These are phyloP conservation scores for Coffea eugenioides DNA, from an alignment of 257 asterid genomes.

Conservation along the genomic window DNA sequence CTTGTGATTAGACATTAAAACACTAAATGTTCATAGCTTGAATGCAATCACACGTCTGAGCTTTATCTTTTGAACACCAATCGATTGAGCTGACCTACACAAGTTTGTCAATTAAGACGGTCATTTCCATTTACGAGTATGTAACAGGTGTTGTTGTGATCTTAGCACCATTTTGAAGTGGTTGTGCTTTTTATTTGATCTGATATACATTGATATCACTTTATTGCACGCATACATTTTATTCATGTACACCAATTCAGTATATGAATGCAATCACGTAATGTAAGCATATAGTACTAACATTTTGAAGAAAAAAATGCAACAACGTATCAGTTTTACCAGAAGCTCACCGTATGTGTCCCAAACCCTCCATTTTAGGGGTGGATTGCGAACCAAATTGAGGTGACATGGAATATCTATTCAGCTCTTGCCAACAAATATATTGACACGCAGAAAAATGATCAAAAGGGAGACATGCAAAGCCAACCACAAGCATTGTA, in stretches of 20 bases:
- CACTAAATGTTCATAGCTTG: not conserved
- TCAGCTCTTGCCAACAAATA: constrained; percentile 5
- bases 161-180: too few species aligned
- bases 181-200: too few species aligned
- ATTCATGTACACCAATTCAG: too few species aligned
- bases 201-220: too few species aligned
- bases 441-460: constrained; percentile 36
- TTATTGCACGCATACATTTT: too few species aligned
- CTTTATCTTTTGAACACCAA: not conserved
- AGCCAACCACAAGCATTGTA: constrained; percentile 30
- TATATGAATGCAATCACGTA: too few species aligned
- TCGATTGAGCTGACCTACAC: not conserved
- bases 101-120: not conserved
- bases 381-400: not conserved
- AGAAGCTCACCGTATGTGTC: too few species aligned
- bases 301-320: too few species aligned
- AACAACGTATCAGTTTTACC: too few species aligned
- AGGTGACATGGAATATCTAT: constrained; percentile 11
- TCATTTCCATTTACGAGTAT: not conserved
- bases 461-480: constrained; percentile 28
- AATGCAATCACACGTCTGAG: not conserved
- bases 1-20: not conserved
- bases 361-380: too few species aligned
- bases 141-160: too few species aligned
- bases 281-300: too few species aligned